Conservation (phyloP, 2,329 filamentous ascomycete species). For the Fusarium coicis region DNA sequence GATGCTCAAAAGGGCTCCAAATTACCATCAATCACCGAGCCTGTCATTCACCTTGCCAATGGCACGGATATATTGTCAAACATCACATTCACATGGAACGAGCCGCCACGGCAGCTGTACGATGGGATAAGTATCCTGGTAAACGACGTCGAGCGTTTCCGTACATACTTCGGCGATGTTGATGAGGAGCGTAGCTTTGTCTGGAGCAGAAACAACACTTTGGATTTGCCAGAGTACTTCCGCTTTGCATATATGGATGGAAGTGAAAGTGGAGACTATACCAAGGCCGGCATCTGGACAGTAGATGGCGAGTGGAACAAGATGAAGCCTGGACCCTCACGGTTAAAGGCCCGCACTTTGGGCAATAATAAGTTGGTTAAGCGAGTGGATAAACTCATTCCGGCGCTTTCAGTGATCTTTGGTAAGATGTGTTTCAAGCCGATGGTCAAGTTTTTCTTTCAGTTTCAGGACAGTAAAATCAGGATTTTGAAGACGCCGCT, state of each 20-base stretch:
- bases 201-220: slow-evolving; percentile 64
- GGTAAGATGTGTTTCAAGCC: too few species aligned
- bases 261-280: slow-evolving; percentile 74
- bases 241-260: slow-evolving; percentile 80
- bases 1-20: slow-evolving; percentile 71
- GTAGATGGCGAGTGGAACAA: slow-evolving; percentile 71
- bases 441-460: too few species aligned
- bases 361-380: slow-evolving; percentile 27
- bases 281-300: slow-evolving; percentile 78
- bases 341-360: slow-evolving; percentile 48
- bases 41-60: slow-evolving; percentile 57
- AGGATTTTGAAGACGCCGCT: too few species aligned
- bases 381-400: too few species aligned
- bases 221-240: slow-evolving; percentile 75
- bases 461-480: too few species aligned
- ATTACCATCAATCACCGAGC: slow-evolving; percentile 65
- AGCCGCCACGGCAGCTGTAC: slow-evolving; percentile 60
- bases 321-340: slow-evolving; percentile 72
- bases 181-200: slow-evolving; percentile 60
- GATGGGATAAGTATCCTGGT: slow-evolving; percentile 84
- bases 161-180: slow-evolving; percentile 73
- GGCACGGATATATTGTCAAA: slow-evolving; percentile 62
- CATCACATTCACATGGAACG: slow-evolving; percentile 70
- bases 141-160: slow-evolving; percentile 85
- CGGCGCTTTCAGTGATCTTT: too few species aligned